Evolutionary conservation across 768 basidiomycete genomes (phyloP).

Genomic region (Tulasnella sp.): DNA sequence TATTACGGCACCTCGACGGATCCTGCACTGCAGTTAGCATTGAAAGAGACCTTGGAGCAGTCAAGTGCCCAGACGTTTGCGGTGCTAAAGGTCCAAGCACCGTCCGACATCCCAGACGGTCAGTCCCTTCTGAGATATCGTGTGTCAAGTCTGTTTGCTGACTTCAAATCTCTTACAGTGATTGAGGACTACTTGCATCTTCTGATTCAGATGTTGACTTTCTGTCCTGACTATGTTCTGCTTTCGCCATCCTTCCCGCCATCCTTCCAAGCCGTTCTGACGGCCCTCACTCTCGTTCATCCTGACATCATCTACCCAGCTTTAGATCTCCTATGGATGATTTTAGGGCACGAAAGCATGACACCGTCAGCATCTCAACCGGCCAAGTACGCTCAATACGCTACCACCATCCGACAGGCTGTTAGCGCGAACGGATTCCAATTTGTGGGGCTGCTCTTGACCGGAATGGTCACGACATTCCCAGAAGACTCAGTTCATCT

Average conservation of each 20-base stretch:
- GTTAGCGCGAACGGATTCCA: conserved; percentile 69
- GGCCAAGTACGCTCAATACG: conserved; percentile 60
- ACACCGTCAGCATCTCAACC: conserved; percentile 44
- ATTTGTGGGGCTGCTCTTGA: conserved; percentile 63
- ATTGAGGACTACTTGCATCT: conserved; percentile 92
- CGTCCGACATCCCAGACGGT: conserved; percentile 86
- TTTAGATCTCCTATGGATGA: conserved; percentile 71
- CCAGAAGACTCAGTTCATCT: conserved; percentile 74
- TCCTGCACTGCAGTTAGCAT: conserved; percentile 51
- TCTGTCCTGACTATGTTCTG: conserved; percentile 73
- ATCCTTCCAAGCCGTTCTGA: conserved; percentile 71
- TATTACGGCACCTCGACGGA: conserved; percentile 70
- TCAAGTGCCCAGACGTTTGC: conserved; percentile 67
- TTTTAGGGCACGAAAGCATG: conserved; percentile 73
- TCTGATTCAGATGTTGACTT: conserved; percentile 61
- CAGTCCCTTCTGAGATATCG: conserved; percentile 35
- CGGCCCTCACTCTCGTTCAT: conserved; percentile 76
- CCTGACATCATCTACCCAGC: conserved; percentile 75
- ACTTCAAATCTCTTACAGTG: conserved; percentile 50
- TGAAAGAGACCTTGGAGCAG: conserved; percentile 66
- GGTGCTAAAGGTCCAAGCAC: conserved; percentile 62
- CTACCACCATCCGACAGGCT: conserved; percentile 55
- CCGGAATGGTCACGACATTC: conserved; percentile 81
- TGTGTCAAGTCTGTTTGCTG: background rate
- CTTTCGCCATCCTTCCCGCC: conserved; percentile 70